Evolutionary conservation across 202 grass and related monocot genomes (phyloP), one percentile per base, ranked within the genome.

Genomic region (Schoenoplectus tabernaemontani): DNA sequence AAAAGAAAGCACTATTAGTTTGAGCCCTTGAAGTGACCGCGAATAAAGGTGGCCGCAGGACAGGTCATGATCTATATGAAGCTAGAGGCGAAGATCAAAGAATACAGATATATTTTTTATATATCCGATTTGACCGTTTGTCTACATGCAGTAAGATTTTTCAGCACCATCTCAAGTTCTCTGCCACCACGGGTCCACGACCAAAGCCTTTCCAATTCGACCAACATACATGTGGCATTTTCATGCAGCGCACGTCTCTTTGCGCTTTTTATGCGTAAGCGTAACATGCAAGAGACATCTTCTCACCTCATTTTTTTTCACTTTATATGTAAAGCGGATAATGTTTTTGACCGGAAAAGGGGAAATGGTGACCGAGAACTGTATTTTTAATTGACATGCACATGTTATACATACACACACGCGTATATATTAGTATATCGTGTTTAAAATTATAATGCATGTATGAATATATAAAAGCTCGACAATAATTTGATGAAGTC

Each of bases 61-160:
- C 77, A 47, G 38, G 24, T 64, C n/a, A n/a, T n/a, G n/a, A n/a
- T n/a, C n/a, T 57, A 64, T 50, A 51, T 8, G 23, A 50, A 26
- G n/a, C 20, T 26, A 46, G 64, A 10, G 8, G 19, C n/a, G 19
- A 56, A 56, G 51, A 56, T n/a, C 64, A 64, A 34, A 63, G 37
- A 64, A 64, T 48, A 23, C 32, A 63, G 43, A 63, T 64, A 38
- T 33, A 64, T 50, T 48, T 64, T 59, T 73, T 73, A 38, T 7
- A 64, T 63, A 10, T 79, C 24, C 0, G 77, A 79, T 33, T 30
- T 9, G 77, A 79, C 77, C 22, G 20, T 32, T 79, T 79, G 77
- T 79, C 77, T 79, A 63, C 77, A 79, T 50, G 77, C 77, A 63
- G 58, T 50, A 63, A 79, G 77, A 50, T 79, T 48, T 67, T 67